phyloP scores from a whole-genome alignment of 1,284 basidiomycete genomes.

The Pterula multifida region DNA sequence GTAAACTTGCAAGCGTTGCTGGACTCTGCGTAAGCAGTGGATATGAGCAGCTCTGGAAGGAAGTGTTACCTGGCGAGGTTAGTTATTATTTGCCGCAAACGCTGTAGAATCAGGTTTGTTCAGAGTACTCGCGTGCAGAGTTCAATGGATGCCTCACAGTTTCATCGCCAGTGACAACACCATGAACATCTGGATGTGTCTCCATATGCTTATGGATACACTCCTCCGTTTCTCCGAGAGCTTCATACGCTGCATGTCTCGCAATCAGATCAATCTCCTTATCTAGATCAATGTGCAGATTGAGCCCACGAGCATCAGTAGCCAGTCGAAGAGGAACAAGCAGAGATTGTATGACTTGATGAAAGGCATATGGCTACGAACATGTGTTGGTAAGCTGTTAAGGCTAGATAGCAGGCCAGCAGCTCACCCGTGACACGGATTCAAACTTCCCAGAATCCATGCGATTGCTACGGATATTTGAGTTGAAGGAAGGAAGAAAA shows the following conservation, averaged over 20 bases:
- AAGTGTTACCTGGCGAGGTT: slow-evolving; percentile 30
- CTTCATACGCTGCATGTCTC: slow-evolving; percentile 29
- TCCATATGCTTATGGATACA: slow-evolving; percentile 14
- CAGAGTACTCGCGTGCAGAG: not conserved
- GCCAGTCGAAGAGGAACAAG: slow-evolving; percentile 55
- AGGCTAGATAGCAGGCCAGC: not conserved
- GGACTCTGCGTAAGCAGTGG: not conserved
- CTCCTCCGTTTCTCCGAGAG: slow-evolving; percentile 21
- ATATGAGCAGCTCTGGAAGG: not conserved
- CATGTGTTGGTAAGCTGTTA: not conserved
- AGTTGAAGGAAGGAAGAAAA: not conserved
- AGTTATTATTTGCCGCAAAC: slow-evolving; percentile 55
- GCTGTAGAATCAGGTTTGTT: slow-evolving; percentile 9
- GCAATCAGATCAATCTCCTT: slow-evolving; percentile 47
- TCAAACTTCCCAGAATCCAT: slow-evolving; percentile 78
- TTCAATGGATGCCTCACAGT: slow-evolving; percentile 19
- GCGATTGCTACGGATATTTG: slow-evolving; percentile 29
- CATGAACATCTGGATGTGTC: slow-evolving; percentile 13
- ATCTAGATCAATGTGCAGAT: slow-evolving; percentile 50
- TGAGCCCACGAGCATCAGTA: slow-evolving; percentile 46
- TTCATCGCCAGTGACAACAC: slow-evolving; percentile 54
- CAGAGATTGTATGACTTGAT: slow-evolving; percentile 58
- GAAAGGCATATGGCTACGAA: slow-evolving; percentile 54
- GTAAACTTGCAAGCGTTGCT: slow-evolving; percentile 19
- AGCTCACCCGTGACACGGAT: slow-evolving; percentile 41